phyloP scores from a whole-genome alignment of 768 basidiomycete genomes.

The Calvatia gigantea region DNA sequence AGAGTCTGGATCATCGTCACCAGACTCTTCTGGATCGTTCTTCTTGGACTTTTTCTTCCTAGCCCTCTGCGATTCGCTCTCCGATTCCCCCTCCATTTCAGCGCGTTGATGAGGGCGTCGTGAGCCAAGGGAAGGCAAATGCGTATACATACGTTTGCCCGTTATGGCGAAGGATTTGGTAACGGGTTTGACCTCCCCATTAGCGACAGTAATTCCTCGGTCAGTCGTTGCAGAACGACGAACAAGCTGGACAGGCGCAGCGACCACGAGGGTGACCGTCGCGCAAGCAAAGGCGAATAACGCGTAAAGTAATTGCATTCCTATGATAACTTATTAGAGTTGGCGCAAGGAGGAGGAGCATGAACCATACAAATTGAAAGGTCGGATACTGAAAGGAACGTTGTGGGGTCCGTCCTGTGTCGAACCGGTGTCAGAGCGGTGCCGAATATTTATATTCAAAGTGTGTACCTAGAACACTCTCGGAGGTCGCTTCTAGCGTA shows the following conservation, averaged over 20 bases:
- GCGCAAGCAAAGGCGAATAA: background rate
- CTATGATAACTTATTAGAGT: too few relatives aligned
- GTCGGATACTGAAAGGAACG: too few relatives aligned
- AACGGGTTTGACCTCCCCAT: slow-evolving; percentile 2
- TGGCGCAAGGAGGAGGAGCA: too few relatives aligned
- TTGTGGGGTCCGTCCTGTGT: too few relatives aligned
- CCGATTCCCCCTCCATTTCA: background rate
- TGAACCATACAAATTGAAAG: too few relatives aligned
- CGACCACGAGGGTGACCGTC: background rate
- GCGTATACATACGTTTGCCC: background rate
- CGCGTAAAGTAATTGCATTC: background rate
- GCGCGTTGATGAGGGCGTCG: background rate
- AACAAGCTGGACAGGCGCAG: background rate
- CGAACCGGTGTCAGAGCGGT: too few relatives aligned
- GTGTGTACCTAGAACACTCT: too few relatives aligned
- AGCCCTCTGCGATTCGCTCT: background rate
- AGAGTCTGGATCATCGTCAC: slow-evolving; percentile 5
- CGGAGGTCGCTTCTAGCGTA: too few relatives aligned
- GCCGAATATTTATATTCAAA: too few relatives aligned
- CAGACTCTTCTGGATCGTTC: background rate
- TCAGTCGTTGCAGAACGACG: background rate
- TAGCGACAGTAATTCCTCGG: background rate
- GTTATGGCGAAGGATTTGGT: background rate
- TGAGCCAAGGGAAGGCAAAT: background rate
- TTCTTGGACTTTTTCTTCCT: background rate